These are phyloP conservation scores for Chlorella ohadii DNA, from an alignment of 139 green algal species.

Conservation along the genomic window DNA sequence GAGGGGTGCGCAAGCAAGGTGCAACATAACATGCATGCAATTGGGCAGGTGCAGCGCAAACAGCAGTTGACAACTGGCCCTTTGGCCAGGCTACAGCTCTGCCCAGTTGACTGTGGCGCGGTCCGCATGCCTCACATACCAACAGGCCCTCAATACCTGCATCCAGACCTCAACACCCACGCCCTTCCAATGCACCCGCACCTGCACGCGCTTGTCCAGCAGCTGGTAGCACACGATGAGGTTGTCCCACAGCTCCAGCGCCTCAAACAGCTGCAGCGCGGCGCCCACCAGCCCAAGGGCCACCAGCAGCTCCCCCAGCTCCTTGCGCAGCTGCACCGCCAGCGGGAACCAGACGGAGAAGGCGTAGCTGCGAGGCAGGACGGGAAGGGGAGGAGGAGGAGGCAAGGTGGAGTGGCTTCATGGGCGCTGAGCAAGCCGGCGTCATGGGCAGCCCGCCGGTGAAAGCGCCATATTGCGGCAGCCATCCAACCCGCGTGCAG, in stretches of 20 bases:
- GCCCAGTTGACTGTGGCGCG: too few species aligned
- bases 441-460: too few species aligned
- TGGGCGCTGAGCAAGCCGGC: not conserved
- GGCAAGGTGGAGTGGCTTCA: not conserved
- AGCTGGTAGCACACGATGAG: slow-evolving; percentile 91
- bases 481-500: too few species aligned
- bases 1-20: too few species aligned
- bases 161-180: too few species aligned
- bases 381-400: not conserved
- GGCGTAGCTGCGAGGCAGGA: slow-evolving; percentile 34
- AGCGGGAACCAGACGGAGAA: slow-evolving; percentile 70
- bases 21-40: too few species aligned
- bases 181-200: not conserved
- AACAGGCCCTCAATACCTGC: too few species aligned
- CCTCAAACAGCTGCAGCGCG: slow-evolving; percentile 85
- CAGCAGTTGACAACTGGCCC: too few species aligned
- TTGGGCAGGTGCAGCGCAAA: too few species aligned
- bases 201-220: slow-evolving; percentile 80
- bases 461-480: too few species aligned
- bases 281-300: slow-evolving; percentile 78
- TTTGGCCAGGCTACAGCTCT: too few species aligned
- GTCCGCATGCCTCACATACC: too few species aligned
- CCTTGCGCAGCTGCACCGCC: slow-evolving; percentile 65
- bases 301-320: slow-evolving; percentile 87
- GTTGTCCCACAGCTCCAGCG: slow-evolving; percentile 89